Percentiles rank a stretch among this genome's conserved stretches.
phyloP scores from a whole-genome alignment of 148 eudicot genomes.

The Chenopodium formosanum region DNA sequence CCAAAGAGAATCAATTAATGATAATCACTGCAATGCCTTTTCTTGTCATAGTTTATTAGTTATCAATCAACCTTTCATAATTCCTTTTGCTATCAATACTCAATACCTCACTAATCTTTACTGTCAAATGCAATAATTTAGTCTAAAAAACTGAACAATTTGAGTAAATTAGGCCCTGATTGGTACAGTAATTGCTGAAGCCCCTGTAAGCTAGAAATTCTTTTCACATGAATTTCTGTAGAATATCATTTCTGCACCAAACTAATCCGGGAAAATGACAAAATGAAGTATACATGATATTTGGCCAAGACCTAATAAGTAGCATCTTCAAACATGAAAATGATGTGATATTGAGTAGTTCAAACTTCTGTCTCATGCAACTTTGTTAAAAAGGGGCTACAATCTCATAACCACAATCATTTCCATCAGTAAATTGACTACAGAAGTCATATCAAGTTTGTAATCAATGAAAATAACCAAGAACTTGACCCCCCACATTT shows the following conservation, averaged over 20 bases:
- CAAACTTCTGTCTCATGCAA: background rate
- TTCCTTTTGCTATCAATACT: no score
- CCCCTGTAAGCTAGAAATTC: no score
- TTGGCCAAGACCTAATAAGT: conserved; percentile 10
- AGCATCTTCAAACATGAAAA: conserved; percentile 14
- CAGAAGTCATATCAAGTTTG: background rate
- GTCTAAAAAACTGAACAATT: no score
- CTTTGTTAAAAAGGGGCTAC: conserved; percentile 1
- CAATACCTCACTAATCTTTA: no score
- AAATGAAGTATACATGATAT: conserved; percentile 1
- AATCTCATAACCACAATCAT: conserved; percentile 3
- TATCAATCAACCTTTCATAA: no score
- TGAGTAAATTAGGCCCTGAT: no score
- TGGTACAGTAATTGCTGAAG: no score
- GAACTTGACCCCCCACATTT: conserved; percentile 87
- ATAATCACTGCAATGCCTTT: no score
- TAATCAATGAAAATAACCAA: conserved; percentile 71
- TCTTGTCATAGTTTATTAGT: no score
- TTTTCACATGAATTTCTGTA: no score
- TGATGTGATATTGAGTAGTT: conserved; percentile 5
- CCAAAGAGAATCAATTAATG: no score
- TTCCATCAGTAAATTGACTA: conserved; percentile 13
- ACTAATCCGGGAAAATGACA: background rate
- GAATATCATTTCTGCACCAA: background rate
- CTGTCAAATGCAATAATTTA: no score